Evolutionary conservation across 768 basidiomycete genomes (phyloP), one percentile per base, ranked within the genome.

Genomic region (Leccinum boreale): DNA sequence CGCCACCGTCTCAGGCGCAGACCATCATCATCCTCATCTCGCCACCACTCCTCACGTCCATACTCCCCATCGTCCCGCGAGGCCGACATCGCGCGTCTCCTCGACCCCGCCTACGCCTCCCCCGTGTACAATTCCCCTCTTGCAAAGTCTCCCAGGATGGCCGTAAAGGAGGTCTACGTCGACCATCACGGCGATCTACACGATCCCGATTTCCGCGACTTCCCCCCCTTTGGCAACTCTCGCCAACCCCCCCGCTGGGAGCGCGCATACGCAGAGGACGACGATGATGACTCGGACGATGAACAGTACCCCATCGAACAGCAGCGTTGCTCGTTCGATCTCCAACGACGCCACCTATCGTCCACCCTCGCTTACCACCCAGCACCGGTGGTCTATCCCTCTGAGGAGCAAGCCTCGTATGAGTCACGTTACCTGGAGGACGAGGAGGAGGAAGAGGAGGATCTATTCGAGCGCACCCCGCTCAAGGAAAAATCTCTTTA

Each of bases 121-220:
- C 73, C 60, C 59, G 71, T 57, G 50, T 58, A 65, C 54, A 68
- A 54, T 65, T 64, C 66, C 5, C 65, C 74, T 23, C 63, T 65
- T 29, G 9, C 24, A 3, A 63, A 52, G 57, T 55, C 71, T 0
- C 53, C 64, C 0, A 58, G 50, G 46, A 59, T 64, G 53, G 49
- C 53, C 1, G 55, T 61, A 15, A 67, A 44, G 35, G 63, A 69
- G 45, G 84, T 79, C 57, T 85, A 85, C 65, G 79, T 85, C 60
- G 85, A 87, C 76, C 75, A 74, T 67, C 75, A 80, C 58, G 85
- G 85, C 50, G 80, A 84, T 69, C 74, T 85, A 24, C 85, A 87
- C 65, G 85, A 87, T 69, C 85, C 85, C 23, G 85, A 87, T 66
- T 87, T 79, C 71, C 77, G 85, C 60, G 78, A 85, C 72, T 87